Evolutionary conservation across 2,329 filamentous ascomycete genomes (phyloP), one percentile per base, ranked within the genome.

Genomic region (Xylaria sp.): DNA sequence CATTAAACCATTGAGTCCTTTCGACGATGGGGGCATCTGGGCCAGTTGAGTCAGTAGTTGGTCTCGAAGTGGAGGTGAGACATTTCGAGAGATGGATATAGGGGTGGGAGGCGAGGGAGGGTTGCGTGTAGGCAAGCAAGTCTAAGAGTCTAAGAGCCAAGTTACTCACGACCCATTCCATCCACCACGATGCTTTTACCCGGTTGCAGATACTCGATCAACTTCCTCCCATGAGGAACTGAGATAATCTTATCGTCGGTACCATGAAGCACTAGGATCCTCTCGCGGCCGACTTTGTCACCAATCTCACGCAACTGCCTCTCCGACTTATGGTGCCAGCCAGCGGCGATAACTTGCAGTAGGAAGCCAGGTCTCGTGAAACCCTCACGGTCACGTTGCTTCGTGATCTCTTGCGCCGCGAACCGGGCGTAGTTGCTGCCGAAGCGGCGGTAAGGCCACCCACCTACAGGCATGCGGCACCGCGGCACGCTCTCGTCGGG

Each of bases 361-460:
- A 96, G 77, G 78, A 96, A 93, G 1, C 92, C 92, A 37, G 83
- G 84, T 55, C 84, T 85, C 3, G 87, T 88, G 78, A 93, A 95
- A 6, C 69, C 83, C 0, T 84, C 81, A 0, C 84, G 81, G 66
- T 92, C 85, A 18, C 84, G 81, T 21, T 91, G 86, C 82, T 97
- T 97, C 75, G 83, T 84, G 71, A 97, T 80, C 80, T 97, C 93
- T 72, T 91, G 89, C 0, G 94, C 93, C 29, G 92, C 90, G 76
- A 94, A 95, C 5, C 94, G 90, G 81, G 96, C 92, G 67, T 90
- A 93, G 77, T 95, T 96, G 61, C 85, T 93, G 4, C 86, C 86
- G 78, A 96, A 97, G 9, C 79, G 80, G 44, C 83, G 74, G 42
- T 71, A 70, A 21, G 68, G 68, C 47, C 68, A 65, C 16, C 68